Evolutionary conservation across 139 green algal species (phyloP).

Genomic region (Chlorella sp.): DNA sequence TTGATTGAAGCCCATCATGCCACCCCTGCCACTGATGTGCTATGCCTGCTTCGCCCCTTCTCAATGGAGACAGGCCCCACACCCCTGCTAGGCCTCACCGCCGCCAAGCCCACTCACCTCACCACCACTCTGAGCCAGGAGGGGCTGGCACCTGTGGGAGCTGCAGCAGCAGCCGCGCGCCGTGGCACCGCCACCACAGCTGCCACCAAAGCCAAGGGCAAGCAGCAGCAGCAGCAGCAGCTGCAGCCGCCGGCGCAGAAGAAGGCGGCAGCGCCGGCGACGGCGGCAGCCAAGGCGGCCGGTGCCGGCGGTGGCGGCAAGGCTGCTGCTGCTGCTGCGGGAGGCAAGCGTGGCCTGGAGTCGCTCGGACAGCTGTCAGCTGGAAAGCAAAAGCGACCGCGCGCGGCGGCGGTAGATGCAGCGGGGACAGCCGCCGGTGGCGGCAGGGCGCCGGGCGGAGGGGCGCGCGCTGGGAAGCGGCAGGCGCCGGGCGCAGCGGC

Average conservation of each 20-base stretch:
- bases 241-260: background rate
- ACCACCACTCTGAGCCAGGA: constrained; percentile 29
- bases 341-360: background rate
- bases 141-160: background rate
- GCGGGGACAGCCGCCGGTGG: background rate
- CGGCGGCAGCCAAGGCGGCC: background rate
- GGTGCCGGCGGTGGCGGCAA: background rate
- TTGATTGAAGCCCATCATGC: background rate
- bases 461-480: too few species aligned
- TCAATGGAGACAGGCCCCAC: background rate
- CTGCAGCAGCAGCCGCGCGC: background rate
- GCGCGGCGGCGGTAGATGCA: background rate
- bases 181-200: background rate
- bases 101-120: background rate
- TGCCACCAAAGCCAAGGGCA: background rate
- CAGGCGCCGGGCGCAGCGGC: background rate
- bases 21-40: background rate
- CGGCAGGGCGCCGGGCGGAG: background rate
- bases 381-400: constrained; percentile 7
- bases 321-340: background rate
- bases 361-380: background rate
- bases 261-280: background rate
- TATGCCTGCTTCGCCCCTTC: background rate
- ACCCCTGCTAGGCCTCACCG: constrained; percentile 6
- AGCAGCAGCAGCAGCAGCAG: background rate